Percentiles rank a stretch among this genome's conserved stretches.
Conservation (phyloP, 2,329 filamentous ascomycete genomes). For the Alternaria postmessia region DNA sequence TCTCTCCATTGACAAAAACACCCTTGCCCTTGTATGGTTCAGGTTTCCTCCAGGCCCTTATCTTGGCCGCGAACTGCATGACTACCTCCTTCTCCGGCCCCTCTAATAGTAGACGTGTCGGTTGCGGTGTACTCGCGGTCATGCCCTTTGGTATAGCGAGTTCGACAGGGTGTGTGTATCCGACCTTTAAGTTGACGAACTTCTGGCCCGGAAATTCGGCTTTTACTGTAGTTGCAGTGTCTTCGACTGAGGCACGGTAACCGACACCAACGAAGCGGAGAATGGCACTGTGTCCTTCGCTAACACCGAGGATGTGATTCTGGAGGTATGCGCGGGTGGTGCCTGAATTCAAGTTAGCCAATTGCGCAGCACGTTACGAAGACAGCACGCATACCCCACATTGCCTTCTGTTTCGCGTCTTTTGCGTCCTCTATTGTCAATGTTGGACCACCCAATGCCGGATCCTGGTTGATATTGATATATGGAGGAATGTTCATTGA, state of each 20-base stretch:
- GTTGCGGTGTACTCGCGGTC: slow-evolving; percentile 85
- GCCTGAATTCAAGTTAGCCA: slow-evolving; percentile 60
- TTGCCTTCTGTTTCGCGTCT: slow-evolving; percentile 80
- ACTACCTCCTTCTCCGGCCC: slow-evolving; percentile 85
- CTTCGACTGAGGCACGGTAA: slow-evolving; percentile 88
- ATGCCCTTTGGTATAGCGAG: slow-evolving; percentile 83
- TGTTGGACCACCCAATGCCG: slow-evolving; percentile 67
- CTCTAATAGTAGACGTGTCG: slow-evolving; percentile 89
- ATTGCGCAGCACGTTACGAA: slow-evolving; percentile 6
- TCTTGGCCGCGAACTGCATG: slow-evolving; percentile 89
- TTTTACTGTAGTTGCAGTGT: slow-evolving; percentile 70
- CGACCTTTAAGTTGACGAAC: slow-evolving; percentile 92
- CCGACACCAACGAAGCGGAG: slow-evolving; percentile 93
- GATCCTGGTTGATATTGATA: slow-evolving; percentile 74
- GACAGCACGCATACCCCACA: slow-evolving; percentile 77
- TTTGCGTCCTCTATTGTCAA: slow-evolving; percentile 75
- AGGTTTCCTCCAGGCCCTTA: slow-evolving; percentile 86
- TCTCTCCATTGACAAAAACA: slow-evolving; percentile 97
- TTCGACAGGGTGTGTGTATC: slow-evolving; percentile 95
- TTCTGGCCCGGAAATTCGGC: slow-evolving; percentile 81
- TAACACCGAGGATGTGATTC: slow-evolving; percentile 91
- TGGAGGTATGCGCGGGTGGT: slow-evolving; percentile 89
- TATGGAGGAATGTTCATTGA: slow-evolving; percentile 81
- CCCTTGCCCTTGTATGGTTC: slow-evolving; percentile 99
- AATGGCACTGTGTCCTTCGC: slow-evolving; percentile 94